Percentiles rank a stretch among this genome's conserved stretches.
phyloP scores from a whole-genome alignment of 148 eudicot genomes.

The Pharnaceum exiguum region DNA sequence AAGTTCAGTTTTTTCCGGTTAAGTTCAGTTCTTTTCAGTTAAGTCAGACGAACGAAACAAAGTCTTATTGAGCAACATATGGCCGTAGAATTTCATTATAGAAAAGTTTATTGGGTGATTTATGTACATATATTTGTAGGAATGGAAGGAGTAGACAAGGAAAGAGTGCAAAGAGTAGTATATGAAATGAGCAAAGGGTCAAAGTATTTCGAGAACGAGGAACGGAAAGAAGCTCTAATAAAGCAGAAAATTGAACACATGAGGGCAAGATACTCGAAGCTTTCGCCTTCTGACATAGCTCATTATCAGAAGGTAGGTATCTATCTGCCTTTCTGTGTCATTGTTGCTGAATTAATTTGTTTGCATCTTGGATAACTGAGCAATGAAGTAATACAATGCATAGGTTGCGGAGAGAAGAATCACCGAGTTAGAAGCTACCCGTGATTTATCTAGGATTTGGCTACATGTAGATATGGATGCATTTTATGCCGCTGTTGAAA shows the following conservation, averaged over 20 bases:
- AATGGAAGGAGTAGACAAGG: slow-evolving; percentile 98
- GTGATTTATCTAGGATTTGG: slow-evolving; percentile 89
- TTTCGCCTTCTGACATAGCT: slow-evolving; percentile 55
- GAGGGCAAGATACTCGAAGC: slow-evolving; percentile 57
- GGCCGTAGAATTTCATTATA: no score
- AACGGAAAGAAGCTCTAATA: slow-evolving; percentile 66
- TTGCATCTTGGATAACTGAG: neutral
- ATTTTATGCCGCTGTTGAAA: slow-evolving; percentile 97
- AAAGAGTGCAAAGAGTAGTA: slow-evolving; percentile 81
- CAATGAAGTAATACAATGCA: no score
- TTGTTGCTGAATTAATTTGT: neutral
- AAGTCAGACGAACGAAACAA: no score
- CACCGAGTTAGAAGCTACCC: slow-evolving; percentile 74
- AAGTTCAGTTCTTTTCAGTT: no score
- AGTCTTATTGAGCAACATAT: no score
- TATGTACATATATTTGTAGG: slow-evolving; percentile 16
- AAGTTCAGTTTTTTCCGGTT: no score
- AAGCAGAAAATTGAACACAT: slow-evolving; percentile 73
- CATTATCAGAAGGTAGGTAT: slow-evolving; percentile 72
- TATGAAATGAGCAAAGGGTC: slow-evolving; percentile 99
- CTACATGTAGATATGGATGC: slow-evolving; percentile 99
- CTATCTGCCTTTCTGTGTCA: neutral
- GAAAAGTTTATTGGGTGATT: neutral
- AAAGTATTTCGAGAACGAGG: slow-evolving; percentile 90
- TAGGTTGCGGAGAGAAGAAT: slow-evolving; percentile 84